Percentiles rank a stretch among this genome's conserved stretches.
Conservation (phyloP, 768 basidiomycete genomes). For the Kwoniella shandongensis region DNA sequence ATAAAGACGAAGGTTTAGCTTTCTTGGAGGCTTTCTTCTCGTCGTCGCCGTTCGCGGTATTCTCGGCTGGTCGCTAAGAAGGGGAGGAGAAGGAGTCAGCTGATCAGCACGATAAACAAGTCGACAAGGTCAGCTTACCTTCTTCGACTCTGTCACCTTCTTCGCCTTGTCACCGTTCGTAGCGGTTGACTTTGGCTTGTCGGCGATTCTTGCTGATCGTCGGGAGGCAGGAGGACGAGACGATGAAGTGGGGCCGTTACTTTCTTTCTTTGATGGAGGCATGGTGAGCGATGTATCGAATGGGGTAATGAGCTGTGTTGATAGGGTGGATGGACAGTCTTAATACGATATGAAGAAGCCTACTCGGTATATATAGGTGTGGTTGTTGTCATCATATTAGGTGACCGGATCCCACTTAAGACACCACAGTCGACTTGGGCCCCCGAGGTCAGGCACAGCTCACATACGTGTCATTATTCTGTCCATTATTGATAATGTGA, state of each 20-base stretch:
- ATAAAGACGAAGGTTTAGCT: constrained; percentile 21
- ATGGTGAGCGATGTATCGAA: not conserved
- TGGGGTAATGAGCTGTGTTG: no score
- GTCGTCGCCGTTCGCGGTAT: not conserved
- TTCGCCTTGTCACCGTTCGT: constrained; percentile 3
- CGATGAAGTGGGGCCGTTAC: no score
- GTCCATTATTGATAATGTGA: no score
- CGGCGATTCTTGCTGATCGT: constrained; percentile 16
- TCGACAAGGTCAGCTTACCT: not conserved
- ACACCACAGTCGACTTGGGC: no score
- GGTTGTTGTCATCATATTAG: no score
- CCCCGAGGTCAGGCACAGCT: no score
- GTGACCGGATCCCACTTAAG: no score
- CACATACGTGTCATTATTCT: no score
- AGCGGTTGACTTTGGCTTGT: constrained; percentile 5
- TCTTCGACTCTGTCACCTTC: not conserved
- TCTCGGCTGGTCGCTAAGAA: constrained; percentile 1
- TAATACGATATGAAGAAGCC: no score
- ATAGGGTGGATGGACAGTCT: no score
- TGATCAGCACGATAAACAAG: not conserved
- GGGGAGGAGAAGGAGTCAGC: not conserved
- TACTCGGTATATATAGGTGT: no score
- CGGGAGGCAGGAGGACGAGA: constrained; percentile 9
- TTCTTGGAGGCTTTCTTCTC: constrained; percentile 23
- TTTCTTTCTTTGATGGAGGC: constrained; percentile 11